Conservation (phyloP, 2,329 filamentous ascomycete genomes). For the Diaporthe sp. region DNA sequence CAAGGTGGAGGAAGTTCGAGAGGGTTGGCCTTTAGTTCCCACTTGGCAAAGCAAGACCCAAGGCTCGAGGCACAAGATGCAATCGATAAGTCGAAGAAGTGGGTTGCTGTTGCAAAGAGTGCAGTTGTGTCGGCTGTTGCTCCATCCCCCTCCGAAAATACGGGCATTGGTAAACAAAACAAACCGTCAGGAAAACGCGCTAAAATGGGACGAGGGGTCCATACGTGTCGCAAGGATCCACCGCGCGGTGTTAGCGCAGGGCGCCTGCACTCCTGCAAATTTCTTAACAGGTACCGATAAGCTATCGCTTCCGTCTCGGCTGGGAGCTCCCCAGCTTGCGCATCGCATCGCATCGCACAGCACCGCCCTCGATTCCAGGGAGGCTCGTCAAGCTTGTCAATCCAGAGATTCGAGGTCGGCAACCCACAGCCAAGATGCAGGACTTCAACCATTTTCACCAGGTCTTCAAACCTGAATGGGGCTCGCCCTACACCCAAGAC, state of each 20-base stretch:
- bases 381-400: background rate
- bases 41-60: constrained; percentile 18
- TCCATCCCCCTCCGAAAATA: constrained; percentile 29
- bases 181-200: constrained; percentile 36
- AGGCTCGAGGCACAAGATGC: constrained; percentile 16
- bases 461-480: constrained; percentile 74
- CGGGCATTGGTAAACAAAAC: constrained; percentile 36
- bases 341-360: constrained; percentile 21
- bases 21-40: background rate
- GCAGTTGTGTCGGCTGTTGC: constrained; percentile 18
- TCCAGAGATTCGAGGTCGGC: background rate
- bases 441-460: constrained; percentile 77
- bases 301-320: constrained; percentile 18
- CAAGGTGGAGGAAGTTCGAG: background rate
- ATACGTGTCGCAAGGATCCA: constrained; percentile 9
- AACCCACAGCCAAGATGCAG: constrained; percentile 61
- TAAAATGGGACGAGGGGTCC: constrained; percentile 22
- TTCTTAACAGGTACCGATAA: constrained; percentile 5
- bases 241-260: background rate
- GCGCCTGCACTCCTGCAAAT: rapidly evolving
- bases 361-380: background rate
- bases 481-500: constrained; percentile 74
- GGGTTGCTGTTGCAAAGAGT: constrained; percentile 21
- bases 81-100: constrained; percentile 33
- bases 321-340: constrained; percentile 15